phyloP scores from a whole-genome alignment of 2,329 filamentous ascomycete genomes.

The Xylariaceae sp. region DNA sequence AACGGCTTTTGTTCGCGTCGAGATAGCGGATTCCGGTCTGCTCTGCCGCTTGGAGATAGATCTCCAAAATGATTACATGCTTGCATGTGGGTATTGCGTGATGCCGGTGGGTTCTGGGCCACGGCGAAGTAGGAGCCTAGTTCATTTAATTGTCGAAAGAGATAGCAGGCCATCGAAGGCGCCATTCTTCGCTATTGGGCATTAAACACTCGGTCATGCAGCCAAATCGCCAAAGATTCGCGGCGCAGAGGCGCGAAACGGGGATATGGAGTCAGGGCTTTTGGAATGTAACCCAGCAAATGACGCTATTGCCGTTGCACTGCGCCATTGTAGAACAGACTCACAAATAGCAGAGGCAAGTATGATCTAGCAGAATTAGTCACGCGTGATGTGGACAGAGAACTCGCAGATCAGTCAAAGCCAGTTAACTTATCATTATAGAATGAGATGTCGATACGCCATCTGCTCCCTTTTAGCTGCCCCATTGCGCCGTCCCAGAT shows the following conservation, averaged over 20 bases:
- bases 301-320: not conserved
- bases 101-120: slow-evolving; percentile 15
- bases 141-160: not conserved
- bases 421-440: not conserved
- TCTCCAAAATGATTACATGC: slow-evolving; percentile 13
- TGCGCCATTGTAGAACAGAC: not conserved
- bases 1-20: slow-evolving; percentile 1
- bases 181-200: not conserved
- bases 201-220: not conserved
- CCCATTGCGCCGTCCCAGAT: not conserved
- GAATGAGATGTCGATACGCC: not conserved
- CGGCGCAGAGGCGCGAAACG: too few relatives aligned
- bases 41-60: not conserved
- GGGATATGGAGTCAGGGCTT: not conserved
- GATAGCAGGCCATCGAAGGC: not conserved
- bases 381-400: not conserved
- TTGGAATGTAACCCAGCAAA: not conserved
- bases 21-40: slow-evolving; percentile 12
- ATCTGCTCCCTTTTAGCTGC: not conserved
- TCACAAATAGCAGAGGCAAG: not conserved
- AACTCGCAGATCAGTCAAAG: not conserved
- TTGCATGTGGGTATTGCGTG: slow-evolving; percentile 19
- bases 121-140: slow-evolving; percentile 9
- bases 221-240: not conserved
- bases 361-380: not conserved